A percentile compares a stretch with the other conserved stretches of the same genome.
phyloP scores from a whole-genome alignment of 768 basidiomycete species.

The Kwoniella sp. region DNA sequence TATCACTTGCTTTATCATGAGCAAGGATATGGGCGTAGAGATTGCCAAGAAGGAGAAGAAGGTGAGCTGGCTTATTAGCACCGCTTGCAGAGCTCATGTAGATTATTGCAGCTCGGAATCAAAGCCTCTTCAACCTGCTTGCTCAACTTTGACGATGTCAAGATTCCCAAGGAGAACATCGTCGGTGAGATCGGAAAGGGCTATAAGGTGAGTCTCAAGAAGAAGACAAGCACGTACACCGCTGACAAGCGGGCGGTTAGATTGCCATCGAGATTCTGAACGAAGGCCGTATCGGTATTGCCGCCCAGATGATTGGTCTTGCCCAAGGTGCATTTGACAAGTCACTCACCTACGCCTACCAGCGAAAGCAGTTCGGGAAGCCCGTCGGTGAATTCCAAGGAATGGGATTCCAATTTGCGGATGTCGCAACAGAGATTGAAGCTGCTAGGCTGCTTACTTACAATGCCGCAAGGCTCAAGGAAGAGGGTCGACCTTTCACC shows the following conservation, averaged over 20 bases:
- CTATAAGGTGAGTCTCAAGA: constrained; percentile 66
- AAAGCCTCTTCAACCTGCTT: constrained; percentile 93
- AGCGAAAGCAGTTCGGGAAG: constrained; percentile 92
- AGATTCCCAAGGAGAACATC: constrained; percentile 78
- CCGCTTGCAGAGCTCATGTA: not conserved
- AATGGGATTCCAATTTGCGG: constrained; percentile 91
- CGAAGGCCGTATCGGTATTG: constrained; percentile 96
- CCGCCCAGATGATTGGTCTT: constrained; percentile 96
- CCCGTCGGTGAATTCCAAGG: constrained; percentile 88
- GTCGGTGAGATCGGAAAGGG: constrained; percentile 80
- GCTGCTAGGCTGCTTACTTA: constrained; percentile 87
- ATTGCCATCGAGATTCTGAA: constrained; percentile 96
- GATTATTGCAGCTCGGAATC: constrained; percentile 70
- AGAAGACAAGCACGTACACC: not conserved
- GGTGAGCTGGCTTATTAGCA: constrained; percentile 39
- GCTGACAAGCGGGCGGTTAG: constrained; percentile 49
- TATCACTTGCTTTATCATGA: constrained; percentile 95
- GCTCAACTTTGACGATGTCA: constrained; percentile 89
- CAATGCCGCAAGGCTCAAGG: constrained; percentile 86
- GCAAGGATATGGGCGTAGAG: constrained; percentile 93
- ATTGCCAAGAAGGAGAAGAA: constrained; percentile 99
- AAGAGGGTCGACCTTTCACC: constrained; percentile 79
- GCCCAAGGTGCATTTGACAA: constrained; percentile 97
- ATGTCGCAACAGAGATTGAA: constrained; percentile 86
- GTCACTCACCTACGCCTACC: constrained; percentile 90